A percentile compares a stretch with the other conserved stretches of the same genome.
Evolutionary conservation across 2,329 filamentous ascomycete species (phyloP).

Genomic region (Alternaria triticimaculans): DNA sequence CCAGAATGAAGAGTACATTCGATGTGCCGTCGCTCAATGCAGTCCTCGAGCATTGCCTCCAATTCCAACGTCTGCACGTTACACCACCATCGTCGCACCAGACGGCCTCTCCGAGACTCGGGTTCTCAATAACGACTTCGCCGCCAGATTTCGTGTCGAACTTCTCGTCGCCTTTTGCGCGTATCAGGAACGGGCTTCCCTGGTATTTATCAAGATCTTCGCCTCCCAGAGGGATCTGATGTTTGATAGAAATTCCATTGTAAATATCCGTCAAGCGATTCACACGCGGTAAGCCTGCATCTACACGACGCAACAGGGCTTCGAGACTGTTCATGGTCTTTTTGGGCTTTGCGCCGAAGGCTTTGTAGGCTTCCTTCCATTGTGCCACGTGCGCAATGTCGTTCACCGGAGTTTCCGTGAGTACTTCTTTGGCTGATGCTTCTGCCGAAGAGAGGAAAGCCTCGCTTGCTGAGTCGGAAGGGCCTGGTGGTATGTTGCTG

Average conservation of each 20-base stretch:
- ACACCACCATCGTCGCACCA: conserved; percentile 50
- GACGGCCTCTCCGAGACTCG: conserved; percentile 45
- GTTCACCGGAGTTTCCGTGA: conserved; percentile 27
- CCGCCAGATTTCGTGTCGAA: conserved; percentile 44
- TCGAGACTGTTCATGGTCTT: conserved; percentile 49
- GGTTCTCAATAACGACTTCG: conserved; percentile 27
- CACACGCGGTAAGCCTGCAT: conserved; percentile 44
- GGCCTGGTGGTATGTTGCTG: conserved; percentile 39
- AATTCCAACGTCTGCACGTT: conserved; percentile 52
- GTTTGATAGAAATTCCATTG: conserved; percentile 50
- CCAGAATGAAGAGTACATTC: conserved; percentile 47
- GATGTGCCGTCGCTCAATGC: conserved; percentile 45
- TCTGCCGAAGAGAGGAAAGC: conserved; percentile 40
- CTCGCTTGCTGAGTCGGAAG: conserved; percentile 43
- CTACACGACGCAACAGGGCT: conserved; percentile 44
- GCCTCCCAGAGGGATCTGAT: conserved; percentile 49
- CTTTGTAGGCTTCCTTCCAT: conserved; percentile 50
- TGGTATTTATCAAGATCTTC: conserved; percentile 50
- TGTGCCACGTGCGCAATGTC: conserved; percentile 47
- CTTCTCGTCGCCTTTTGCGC: conserved; percentile 43
- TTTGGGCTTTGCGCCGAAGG: conserved; percentile 50
- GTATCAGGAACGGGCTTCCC: conserved; percentile 39
- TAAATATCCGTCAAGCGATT: conserved; percentile 52
- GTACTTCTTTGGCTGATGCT: conserved; percentile 13
- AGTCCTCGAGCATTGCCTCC: conserved; percentile 49